Percentiles rank a stretch among this genome's conserved stretches.
phyloP scores from a whole-genome alignment of 1,284 basidiomycete genomes.

The Ceratobasidium sp. region DNA sequence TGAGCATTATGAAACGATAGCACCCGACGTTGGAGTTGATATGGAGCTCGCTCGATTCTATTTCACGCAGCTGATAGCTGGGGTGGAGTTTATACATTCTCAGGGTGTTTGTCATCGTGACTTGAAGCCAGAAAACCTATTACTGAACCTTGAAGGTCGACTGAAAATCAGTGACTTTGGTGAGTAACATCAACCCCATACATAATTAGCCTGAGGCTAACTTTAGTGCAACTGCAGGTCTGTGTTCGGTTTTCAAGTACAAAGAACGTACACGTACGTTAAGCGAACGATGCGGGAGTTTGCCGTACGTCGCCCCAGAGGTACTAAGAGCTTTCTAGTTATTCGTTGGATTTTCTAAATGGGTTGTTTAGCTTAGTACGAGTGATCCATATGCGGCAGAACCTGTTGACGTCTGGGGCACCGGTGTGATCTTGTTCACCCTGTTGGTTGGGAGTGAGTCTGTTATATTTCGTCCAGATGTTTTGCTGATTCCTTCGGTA shows the following conservation, averaged over 20 bases:
- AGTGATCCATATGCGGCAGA: constrained; percentile 80
- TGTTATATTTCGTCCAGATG: background rate
- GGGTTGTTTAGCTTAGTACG: constrained; percentile 29
- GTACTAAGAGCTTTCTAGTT: constrained; percentile 51
- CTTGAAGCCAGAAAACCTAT: constrained; percentile 94
- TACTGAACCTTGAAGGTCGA: constrained; percentile 77
- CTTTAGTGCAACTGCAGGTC: constrained; percentile 40
- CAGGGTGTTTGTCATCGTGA: constrained; percentile 96
- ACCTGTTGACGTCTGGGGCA: constrained; percentile 94
- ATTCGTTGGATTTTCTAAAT: background rate
- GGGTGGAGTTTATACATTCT: constrained; percentile 80
- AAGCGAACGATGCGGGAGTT: constrained; percentile 86
- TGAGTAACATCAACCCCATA: background rate
- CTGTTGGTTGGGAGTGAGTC: constrained; percentile 87
- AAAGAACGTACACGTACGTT: constrained; percentile 83
- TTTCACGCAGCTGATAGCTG: constrained; percentile 86
- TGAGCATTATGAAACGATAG: constrained; percentile 50
- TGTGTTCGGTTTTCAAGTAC: constrained; percentile 90
- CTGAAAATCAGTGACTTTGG: constrained; percentile 98
- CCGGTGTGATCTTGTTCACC: constrained; percentile 95
- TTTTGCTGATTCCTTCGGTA: background rate
- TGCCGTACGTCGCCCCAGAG: constrained; percentile 96
- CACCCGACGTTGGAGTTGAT: constrained; percentile 85
- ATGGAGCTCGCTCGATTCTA: constrained; percentile 92
- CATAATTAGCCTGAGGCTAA: background rate